Base-by-base conservation (phyloP, 2,329 filamentous ascomycete species). In the Geoglossum cookeanum region DNA sequence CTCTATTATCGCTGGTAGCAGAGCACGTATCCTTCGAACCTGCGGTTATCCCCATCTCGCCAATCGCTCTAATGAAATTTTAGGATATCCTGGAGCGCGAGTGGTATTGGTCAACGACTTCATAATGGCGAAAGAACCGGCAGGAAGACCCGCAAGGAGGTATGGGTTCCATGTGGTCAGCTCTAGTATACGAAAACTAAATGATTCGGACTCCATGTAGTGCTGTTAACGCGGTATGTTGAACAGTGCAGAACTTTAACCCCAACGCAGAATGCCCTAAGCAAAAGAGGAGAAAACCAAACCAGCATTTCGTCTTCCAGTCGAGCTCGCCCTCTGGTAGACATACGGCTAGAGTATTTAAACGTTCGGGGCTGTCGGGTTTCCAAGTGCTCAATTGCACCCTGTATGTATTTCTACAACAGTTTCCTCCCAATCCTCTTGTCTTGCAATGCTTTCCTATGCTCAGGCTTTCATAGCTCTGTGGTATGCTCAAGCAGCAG, bases 401-500 rank as follows among this genome's bases (percentile, higher is more conserved):
- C 48, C 48, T 32, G 48, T 32, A 29, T 32, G 48, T 52, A 33
- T 33, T 52, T 33, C 27, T 52, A 33, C 48, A 29, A 33, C 32
- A 11, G 27, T 57, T 48, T 37, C 55, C 15, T 42, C 39, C 33
- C 33, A 15, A 37, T 42, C 27, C 55, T 29, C 45, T 49, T n/a
- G n/a, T 45, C 17, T 57, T 57, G 56, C 56, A 47, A 57, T 57
- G 56, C 33, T 54, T 44, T 57, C 56, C 7, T 57, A 57, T 35
- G 29, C 47, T 22, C 44, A 57, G 17, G 32, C 49, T 42, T 57
- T 57, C 48, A 52, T 57, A 48, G 17, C 29, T 37, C 48, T 57
- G 17, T 57, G 56, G 56, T 57, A 39, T 33, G 56, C 49, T 42
- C 39, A 42, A 42, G 42, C 39, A 42, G 39, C 13, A 42, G 39